Evolutionary conservation across 441 rosid genomes (phyloP).

Genomic region (Pelargonium citronellum): DNA sequence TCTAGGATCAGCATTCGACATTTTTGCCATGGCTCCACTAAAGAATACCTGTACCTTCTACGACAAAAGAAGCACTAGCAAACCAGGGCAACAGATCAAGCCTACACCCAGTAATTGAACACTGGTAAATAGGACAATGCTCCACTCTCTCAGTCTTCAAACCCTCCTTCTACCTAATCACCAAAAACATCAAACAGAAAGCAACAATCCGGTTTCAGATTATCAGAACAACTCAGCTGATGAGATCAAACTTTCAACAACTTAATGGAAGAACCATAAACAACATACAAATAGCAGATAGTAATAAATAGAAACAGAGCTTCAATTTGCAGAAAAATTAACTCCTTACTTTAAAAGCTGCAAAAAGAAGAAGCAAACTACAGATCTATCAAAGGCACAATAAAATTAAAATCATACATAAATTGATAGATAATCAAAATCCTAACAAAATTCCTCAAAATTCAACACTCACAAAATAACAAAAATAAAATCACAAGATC

Average conservation of each 20-base stretch:
- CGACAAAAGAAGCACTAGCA: neutral
- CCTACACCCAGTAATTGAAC: neutral
- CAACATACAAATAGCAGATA: no score
- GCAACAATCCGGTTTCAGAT: neutral
- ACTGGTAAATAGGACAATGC: constrained; percentile 1
- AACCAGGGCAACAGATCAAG: neutral
- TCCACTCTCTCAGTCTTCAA: neutral
- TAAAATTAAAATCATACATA: no score
- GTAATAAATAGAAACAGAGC: no score
- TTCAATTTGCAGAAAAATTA: no score
- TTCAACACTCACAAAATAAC: no score
- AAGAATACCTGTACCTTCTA: neutral
- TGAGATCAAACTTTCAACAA: neutral
- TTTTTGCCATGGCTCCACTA: neutral
- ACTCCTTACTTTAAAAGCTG: no score
- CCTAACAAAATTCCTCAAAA: no score
- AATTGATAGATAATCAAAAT: no score
- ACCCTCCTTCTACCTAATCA: constrained; percentile 2
- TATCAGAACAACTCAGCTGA: neutral
- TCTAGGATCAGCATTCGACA: neutral
- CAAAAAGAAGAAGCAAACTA: no score
- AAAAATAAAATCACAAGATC: no score
- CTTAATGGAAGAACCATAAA: no score
- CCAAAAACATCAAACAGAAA: constrained; percentile 6
- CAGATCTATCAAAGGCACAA: no score